Conservation (phyloP, 495 filamentous ascomycete species). For the Talaromyces adpressus region DNA sequence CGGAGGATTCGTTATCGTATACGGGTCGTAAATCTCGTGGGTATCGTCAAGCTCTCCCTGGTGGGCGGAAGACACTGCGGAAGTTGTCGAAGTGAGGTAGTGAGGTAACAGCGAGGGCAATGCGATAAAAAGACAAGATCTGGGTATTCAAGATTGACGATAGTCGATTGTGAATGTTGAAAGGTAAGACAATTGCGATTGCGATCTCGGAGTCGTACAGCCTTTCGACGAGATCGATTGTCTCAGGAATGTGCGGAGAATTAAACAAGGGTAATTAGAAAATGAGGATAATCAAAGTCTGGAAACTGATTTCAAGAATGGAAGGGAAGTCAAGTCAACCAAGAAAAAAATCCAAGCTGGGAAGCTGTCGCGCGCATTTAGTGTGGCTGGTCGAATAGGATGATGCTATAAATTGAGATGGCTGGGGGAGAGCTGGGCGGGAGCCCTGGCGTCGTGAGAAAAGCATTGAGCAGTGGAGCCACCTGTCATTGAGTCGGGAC, state of each 20-base stretch:
- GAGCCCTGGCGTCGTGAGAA: background rate
- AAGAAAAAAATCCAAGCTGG: background rate
- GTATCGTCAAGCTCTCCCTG: constrained; percentile 45
- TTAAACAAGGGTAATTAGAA: background rate
- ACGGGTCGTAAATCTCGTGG: constrained; percentile 52
- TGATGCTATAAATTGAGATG: constrained; percentile 7
- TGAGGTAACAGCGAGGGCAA: constrained; percentile 25
- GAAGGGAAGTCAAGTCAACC: background rate
- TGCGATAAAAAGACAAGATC: constrained; percentile 19
- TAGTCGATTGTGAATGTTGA: background rate
- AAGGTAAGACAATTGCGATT: background rate
- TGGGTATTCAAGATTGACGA: background rate
- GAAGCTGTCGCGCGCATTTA: background rate
- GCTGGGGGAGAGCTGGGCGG: constrained; percentile 2
- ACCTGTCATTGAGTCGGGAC: constrained; percentile 1
- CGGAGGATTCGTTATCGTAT: constrained; percentile 41
- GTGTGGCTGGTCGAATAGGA: constrained; percentile 11
- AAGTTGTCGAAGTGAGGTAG: constrained; percentile 14
- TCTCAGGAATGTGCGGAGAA: constrained; percentile 5
- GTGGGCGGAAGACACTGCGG: constrained; percentile 37
- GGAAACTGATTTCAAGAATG: background rate
- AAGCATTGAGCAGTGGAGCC: background rate
- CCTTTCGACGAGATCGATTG: background rate
- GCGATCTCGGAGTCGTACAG: background rate
- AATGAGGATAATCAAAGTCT: background rate